A percentile compares a stretch with the other conserved stretches of the same genome.
These are phyloP conservation scores for Cercospora janseana DNA, from an alignment of 2,329 filamentous ascomycete genomes.

Conservation along the genomic window DNA sequence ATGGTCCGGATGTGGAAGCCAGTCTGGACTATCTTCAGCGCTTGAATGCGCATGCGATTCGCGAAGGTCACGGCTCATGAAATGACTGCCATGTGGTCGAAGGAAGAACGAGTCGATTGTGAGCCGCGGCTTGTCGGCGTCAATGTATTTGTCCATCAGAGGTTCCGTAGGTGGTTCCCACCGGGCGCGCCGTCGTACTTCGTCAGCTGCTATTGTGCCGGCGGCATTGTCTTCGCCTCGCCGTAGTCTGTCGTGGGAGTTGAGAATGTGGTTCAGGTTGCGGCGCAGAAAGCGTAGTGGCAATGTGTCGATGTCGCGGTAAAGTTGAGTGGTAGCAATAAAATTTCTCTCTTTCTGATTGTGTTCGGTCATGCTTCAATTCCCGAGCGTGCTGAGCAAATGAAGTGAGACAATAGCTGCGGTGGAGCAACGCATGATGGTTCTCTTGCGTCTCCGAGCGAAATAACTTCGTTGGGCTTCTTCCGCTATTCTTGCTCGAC, in stretches of 20 bases:
- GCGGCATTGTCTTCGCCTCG: constrained; percentile 6
- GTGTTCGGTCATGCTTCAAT: constrained; percentile 10
- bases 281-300: constrained; percentile 30
- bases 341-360: constrained; percentile 8
- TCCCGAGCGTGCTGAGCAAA: not conserved
- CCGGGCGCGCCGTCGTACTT: constrained; percentile 9
- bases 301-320: constrained; percentile 6
- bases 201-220: not conserved
- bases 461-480: too few species aligned
- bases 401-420: not conserved
- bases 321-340: constrained; percentile 9
- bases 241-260: constrained; percentile 28
- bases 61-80: not conserved
- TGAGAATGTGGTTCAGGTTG: constrained; percentile 34
- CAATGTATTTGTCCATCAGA: constrained; percentile 7
- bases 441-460: too few species aligned
- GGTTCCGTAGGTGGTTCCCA: constrained; percentile 14
- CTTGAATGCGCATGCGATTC: not conserved
- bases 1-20: constrained; percentile 27
- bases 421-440: constrained; percentile 7
- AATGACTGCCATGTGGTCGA: not conserved
- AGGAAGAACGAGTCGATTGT: constrained; percentile 10
- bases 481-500: too few species aligned
- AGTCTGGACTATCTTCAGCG: constrained; percentile 16
- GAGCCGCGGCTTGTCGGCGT: not conserved